Evolutionary conservation across 2,329 filamentous ascomycete genomes (phyloP).

Genomic region (Westerdykella sp.): DNA sequence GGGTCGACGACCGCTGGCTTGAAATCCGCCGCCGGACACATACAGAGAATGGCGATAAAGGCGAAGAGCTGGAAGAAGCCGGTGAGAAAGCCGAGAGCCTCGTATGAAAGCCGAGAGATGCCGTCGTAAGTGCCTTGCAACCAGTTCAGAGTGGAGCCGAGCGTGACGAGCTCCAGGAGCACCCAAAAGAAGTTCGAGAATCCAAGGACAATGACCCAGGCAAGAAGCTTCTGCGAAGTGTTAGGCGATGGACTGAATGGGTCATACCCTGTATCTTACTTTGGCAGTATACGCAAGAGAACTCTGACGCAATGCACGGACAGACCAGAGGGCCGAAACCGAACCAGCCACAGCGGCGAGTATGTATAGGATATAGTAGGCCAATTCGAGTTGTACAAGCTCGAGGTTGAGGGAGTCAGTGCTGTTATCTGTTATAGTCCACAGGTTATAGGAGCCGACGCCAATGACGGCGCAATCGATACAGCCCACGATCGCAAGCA

Average conservation of each 20-base stretch:
- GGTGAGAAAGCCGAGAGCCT: constrained; percentile 10
- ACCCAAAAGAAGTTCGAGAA: constrained; percentile 15
- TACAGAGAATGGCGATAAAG: constrained; percentile 15
- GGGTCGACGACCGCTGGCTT: neutral
- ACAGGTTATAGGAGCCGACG: constrained; percentile 13
- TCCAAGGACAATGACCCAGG: constrained; percentile 12
- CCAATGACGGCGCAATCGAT: constrained; percentile 11
- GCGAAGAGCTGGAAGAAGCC: constrained; percentile 13
- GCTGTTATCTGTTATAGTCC: neutral
- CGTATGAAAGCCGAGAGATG: too few relatives aligned
- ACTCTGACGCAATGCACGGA: constrained; percentile 10
- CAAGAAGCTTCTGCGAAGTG: constrained; percentile 11
- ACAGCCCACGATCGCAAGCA: constrained; percentile 16
- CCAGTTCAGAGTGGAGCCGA: neutral
- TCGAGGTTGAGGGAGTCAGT: neutral
- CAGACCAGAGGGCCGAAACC: constrained; percentile 10
- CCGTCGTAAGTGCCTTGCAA: neutral
- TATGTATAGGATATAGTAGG: constrained; percentile 15
- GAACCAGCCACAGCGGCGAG: constrained; percentile 12
- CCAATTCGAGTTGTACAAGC: constrained; percentile 3
- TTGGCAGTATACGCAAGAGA: constrained; percentile 7
- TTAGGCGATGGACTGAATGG: neutral
- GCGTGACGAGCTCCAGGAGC: constrained; percentile 10
- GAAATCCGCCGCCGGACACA: constrained; percentile 11
- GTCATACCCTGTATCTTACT: constrained; percentile 8